phyloP scores from a whole-genome alignment of 78 protist genomes.

The Cavenderia fasciculata region DNA sequence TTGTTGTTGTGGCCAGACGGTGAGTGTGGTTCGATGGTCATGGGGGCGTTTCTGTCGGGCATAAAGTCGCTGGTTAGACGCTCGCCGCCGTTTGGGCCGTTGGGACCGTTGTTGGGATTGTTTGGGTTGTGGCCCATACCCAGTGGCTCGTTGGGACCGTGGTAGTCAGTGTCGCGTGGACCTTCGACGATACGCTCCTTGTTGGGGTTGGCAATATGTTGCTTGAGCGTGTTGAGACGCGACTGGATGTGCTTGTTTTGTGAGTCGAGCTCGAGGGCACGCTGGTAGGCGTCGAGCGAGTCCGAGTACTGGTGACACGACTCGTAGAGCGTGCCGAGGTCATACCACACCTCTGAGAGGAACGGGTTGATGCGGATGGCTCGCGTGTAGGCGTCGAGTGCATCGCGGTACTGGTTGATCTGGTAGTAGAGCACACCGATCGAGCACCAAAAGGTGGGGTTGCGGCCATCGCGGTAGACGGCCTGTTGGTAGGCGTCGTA shows the following conservation, averaged over 20 bases:
- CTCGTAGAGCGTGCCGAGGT: conserved; percentile 93
- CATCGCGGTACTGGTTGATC: conserved; percentile 91
- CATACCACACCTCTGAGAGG: conserved; percentile 86
- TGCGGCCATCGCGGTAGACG: conserved; percentile 88
- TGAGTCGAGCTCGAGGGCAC: conserved; percentile 82
- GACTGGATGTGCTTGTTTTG: conserved; percentile 78
- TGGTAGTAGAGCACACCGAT: conserved; percentile 93
- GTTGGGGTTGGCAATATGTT: too few relatives aligned
- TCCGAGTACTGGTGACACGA: conserved; percentile 82
- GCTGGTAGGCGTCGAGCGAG: conserved; percentile 80
- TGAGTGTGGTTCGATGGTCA: conserved; percentile 65
- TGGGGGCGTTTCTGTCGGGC: conserved; percentile 13
- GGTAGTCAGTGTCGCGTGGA: background rate
- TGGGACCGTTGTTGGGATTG: background rate
- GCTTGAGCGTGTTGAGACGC: conserved; percentile 43
- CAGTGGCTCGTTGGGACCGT: background rate
- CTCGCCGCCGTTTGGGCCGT: background rate
- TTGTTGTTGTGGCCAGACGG: conserved; percentile 15
- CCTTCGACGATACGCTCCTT: background rate
- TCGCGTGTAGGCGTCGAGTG: conserved; percentile 90
- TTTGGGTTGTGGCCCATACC: background rate
- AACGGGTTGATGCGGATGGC: conserved; percentile 89
- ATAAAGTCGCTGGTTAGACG: background rate
- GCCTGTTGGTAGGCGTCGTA: conserved; percentile 92
- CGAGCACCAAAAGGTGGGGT: conserved; percentile 92